A percentile compares a stretch with the other conserved stretches of the same genome.
These are phyloP conservation scores for Nosema muscidifuracis DNA, from an alignment of 371 early-diverging fungal species.

Conservation along the genomic window DNA sequence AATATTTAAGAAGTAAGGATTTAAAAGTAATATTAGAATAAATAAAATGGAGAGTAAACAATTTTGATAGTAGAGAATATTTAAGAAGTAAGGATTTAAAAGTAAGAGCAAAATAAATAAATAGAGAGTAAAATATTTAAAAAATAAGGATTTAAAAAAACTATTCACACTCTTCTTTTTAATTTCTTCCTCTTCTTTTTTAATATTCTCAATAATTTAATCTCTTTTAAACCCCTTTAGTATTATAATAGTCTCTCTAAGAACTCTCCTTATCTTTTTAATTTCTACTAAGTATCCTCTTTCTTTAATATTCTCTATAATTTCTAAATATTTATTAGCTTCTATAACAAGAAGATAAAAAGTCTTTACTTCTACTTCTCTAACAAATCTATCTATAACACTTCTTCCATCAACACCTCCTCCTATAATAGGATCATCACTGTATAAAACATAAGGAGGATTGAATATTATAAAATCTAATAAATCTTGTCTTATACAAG, in stretches of 20 bases:
- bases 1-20: no score
- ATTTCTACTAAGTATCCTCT: conserved; percentile 41
- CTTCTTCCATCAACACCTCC: conserved; percentile 81
- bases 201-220: no score
- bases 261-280: conserved; percentile 39
- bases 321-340: conserved; percentile 77
- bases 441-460: conserved; percentile 74
- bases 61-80: no score
- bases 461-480: conserved; percentile 81
- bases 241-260: conserved; percentile 51
- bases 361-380: conserved; percentile 67
- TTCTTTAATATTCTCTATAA: conserved; percentile 65
- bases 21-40: no score
- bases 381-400: conserved; percentile 75
- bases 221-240: no score
- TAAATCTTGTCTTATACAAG: conserved; percentile 27
- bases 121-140: no score
- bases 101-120: no score
- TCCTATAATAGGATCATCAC: conserved; percentile 64
- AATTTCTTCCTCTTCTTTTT: no score
- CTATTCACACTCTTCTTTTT: no score
- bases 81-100: no score
- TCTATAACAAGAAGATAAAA: conserved; percentile 78
- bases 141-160: no score
- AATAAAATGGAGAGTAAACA: no score